A percentile compares a stretch with the other conserved stretches of the same genome.
phyloP scores from a whole-genome alignment of 768 basidiomycete genomes.

The Trametes gibbosa region DNA sequence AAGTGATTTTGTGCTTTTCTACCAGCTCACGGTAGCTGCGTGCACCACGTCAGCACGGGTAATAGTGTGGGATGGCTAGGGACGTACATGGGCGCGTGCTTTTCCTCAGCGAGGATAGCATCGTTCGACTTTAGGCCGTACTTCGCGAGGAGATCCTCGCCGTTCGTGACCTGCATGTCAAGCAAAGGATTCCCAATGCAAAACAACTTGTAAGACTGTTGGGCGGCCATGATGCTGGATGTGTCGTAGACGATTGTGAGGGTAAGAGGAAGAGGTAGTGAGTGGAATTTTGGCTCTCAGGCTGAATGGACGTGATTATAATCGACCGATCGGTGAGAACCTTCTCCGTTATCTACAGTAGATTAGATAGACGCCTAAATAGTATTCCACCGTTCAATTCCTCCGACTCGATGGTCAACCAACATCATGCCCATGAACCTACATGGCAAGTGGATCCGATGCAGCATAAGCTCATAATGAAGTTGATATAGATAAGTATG shows the following conservation, averaged over 20 bases:
- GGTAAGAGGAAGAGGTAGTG: background rate
- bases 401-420: too few relatives aligned
- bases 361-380: slow-evolving; percentile 8
- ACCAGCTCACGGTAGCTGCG: slow-evolving; percentile 87
- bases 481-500: too few relatives aligned
- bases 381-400: too few relatives aligned
- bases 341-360: background rate
- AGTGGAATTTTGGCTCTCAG: slow-evolving; percentile 7
- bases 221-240: slow-evolving; percentile 36
- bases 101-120: slow-evolving; percentile 89
- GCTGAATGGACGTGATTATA: background rate
- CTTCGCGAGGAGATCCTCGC: slow-evolving; percentile 82
- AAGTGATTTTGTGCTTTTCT: slow-evolving; percentile 71
- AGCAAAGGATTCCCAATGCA: slow-evolving; percentile 95
- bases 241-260: slow-evolving; percentile 8
- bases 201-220: slow-evolving; percentile 63
- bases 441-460: too few relatives aligned
- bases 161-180: slow-evolving; percentile 90
- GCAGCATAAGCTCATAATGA: too few relatives aligned
- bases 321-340: slow-evolving; percentile 7
- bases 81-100: slow-evolving; percentile 84
- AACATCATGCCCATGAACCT: too few relatives aligned
- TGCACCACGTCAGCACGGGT: background rate
- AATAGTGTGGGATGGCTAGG: background rate
- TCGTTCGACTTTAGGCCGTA: slow-evolving; percentile 92